Conservation (phyloP, 129 eudicot genomes). For the Flaveria robusta region DNA sequence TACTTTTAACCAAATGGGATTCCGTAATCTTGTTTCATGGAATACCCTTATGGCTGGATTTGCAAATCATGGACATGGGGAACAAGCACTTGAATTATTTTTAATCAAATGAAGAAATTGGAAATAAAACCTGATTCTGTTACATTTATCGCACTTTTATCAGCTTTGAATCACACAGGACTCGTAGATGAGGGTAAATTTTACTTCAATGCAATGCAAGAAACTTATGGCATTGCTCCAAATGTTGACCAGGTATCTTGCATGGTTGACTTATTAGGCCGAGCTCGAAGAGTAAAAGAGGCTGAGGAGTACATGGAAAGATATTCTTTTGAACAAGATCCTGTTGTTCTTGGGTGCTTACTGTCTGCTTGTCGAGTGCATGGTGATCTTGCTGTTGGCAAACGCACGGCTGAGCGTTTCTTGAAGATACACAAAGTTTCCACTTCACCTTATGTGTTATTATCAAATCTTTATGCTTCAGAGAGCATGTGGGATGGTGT, state of each 20-base stretch:
- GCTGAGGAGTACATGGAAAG: slow-evolving; percentile 65
- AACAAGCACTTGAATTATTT: slow-evolving; percentile 53
- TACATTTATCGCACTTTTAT: slow-evolving; percentile 62
- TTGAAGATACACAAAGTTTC: slow-evolving; percentile 56
- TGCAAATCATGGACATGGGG: slow-evolving; percentile 72
- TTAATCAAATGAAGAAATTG: slow-evolving; percentile 46
- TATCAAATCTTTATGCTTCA: slow-evolving; percentile 73
- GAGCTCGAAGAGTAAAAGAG: slow-evolving; percentile 62
- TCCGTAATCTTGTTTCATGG: slow-evolving; percentile 68
- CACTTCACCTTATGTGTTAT: slow-evolving; percentile 71
- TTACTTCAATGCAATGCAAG: slow-evolving; percentile 50
- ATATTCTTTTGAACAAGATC: slow-evolving; percentile 52
- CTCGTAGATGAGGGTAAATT: slow-evolving; percentile 57
- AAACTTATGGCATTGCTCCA: slow-evolving; percentile 56
- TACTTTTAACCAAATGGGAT: slow-evolving; percentile 45
- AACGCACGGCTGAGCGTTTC: slow-evolving; percentile 50
- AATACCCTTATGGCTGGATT: slow-evolving; percentile 71
- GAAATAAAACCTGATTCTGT: slow-evolving; percentile 62
- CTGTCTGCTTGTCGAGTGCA: slow-evolving; percentile 71
- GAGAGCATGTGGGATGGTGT: slow-evolving; percentile 69
- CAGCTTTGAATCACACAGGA: slow-evolving; percentile 82
- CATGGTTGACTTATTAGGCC: slow-evolving; percentile 72
- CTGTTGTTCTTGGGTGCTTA: slow-evolving; percentile 67
- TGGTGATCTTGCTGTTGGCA: slow-evolving; percentile 54
- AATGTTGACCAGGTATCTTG: slow-evolving; percentile 74